Evolutionary conservation across 176 grass and related monocot genomes (phyloP), one percentile per base, ranked within the genome.

Genomic region (Zizania latifolia): DNA sequence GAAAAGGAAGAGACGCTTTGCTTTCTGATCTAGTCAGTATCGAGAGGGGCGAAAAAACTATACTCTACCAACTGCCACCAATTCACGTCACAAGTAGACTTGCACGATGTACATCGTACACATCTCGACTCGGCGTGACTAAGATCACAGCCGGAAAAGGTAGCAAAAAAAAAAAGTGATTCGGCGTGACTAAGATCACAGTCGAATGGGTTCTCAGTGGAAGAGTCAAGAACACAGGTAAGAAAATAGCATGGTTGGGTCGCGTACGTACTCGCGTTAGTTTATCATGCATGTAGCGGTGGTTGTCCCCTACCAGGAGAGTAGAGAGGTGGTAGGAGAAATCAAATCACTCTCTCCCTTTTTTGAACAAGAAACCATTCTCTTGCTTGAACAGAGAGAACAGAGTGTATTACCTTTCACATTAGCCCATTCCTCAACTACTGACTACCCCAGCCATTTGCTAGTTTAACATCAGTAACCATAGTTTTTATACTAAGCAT

Each of bases 1-100:
- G 59, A 64, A 81, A 64, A 81, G 75, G 62, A n/a, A 36, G 55
- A 54, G 36, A 62, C 21, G 71, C 72, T 61, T 61, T 80, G 62
- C 27, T 56, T 77, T 62, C 84, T 70, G 78, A 45, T 41, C 68
- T 23, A 12, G 5, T 30, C 10, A 35, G 31, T 51, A 21, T 58
- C 22, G 56, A 58, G 11, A 43, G 45, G 16, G 57, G 63, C 58
- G 22, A 17, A 0, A 43, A 17, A 26, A 27, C 29, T 65, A 1
- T 38, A 27, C 7, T 17, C 50, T 65, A 67, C 62, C 72, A 86
- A 80, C 83, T 6, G 3, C 57, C 77, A 22, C 71, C 29, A 36
- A 15, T 70, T 75, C 70, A 54, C 71, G 71, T 81, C 84, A 70
- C 14, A 12, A 5, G 6, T 66, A 22, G 78, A 55, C 55, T 65